Percentiles rank a stretch among this genome's conserved stretches.
Conservation (phyloP, 176 grass and related monocot genomes). For the Thalia dealbata region DNA sequence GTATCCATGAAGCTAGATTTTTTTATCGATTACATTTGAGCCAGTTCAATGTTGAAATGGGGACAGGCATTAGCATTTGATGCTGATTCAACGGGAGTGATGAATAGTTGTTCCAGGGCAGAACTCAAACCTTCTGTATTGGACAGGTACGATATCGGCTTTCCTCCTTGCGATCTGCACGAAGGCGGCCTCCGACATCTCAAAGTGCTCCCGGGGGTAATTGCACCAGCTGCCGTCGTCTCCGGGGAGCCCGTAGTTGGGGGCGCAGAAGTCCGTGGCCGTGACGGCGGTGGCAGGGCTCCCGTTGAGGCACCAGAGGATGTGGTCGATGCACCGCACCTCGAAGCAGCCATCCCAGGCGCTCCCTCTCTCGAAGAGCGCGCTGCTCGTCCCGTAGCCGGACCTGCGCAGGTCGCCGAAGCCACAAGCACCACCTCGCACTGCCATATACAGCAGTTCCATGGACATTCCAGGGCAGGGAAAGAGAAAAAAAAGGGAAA, state of each 20-base stretch:
- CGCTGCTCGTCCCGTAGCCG: slow-evolving; percentile 67
- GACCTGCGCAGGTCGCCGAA: slow-evolving; percentile 64
- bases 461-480: not conserved
- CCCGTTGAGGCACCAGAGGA: slow-evolving; percentile 73
- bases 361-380: slow-evolving; percentile 51
- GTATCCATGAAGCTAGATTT: too few relatives aligned
- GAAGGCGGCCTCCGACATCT: slow-evolving; percentile 75
- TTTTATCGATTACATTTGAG: too few relatives aligned
- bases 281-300: slow-evolving; percentile 73
- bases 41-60: too few relatives aligned
- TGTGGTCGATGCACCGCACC: slow-evolving; percentile 78
- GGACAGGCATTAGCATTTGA: too few relatives aligned
- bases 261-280: slow-evolving; percentile 73
- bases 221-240: slow-evolving; percentile 93
- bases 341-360: slow-evolving; percentile 80
- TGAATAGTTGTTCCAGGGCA: not conserved
- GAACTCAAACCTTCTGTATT: slow-evolving; percentile 53
- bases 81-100: too few relatives aligned
- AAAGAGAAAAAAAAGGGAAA: not conserved
- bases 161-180: slow-evolving; percentile 67
- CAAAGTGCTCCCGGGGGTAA: slow-evolving; percentile 84
- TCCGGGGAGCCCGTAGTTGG: slow-evolving; percentile 53
- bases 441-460: not conserved
- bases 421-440: slow-evolving; percentile 64
- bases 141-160: slow-evolving; percentile 67